phyloP scores from a whole-genome alignment of 768 basidiomycete genomes.

The Lactarius evosmus region DNA sequence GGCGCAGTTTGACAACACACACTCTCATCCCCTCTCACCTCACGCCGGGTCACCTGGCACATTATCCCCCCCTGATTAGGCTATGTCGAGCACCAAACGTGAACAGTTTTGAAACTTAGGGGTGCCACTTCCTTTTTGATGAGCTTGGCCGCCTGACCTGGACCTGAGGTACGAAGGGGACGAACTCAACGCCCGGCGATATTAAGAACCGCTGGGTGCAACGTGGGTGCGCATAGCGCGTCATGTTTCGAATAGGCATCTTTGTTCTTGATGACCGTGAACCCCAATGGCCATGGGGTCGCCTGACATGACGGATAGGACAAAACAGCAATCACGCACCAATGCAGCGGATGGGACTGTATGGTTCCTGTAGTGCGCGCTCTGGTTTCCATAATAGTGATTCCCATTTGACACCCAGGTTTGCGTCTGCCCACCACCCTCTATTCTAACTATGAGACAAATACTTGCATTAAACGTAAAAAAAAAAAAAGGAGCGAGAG shows the following conservation, averaged over 20 bases:
- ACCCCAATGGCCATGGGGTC: constrained; percentile 2
- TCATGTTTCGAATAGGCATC: neutral
- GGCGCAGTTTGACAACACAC: neutral
- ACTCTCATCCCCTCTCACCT: neutral
- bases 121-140: neutral
- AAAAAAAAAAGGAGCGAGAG: neutral
- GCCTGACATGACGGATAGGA: neutral
- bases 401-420: neutral
- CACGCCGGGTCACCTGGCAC: neutral
- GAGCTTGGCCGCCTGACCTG: neutral
- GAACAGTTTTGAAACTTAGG: neutral
- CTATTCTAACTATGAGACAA: neutral
- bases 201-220: neutral
- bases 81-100: neutral
- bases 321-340: neutral
- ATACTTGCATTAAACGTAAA: neutral
- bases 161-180: neutral
- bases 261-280: neutral
- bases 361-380: neutral
- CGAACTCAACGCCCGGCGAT: neutral
- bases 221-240: neutral
- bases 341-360: neutral
- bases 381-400: neutral
- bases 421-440: neutral
- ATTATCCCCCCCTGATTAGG: no score